These are phyloP conservation scores for Hypoxylon sp. DNA, from an alignment of 2,329 filamentous ascomycete species.

Conservation along the genomic window DNA sequence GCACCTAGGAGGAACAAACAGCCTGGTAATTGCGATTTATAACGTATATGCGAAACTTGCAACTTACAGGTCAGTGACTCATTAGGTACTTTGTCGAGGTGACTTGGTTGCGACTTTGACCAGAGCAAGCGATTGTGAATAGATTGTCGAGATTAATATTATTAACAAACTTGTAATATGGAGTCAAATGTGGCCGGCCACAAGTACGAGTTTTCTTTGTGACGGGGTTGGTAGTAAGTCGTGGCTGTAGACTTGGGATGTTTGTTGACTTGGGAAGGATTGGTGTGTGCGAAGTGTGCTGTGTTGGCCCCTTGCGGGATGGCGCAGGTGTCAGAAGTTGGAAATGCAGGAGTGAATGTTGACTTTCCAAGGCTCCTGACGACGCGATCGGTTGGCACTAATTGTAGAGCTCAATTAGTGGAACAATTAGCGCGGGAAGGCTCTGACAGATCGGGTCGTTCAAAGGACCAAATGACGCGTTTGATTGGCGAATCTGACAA, in stretches of 20 bases:
- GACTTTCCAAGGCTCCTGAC: conserved; percentile 40
- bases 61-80: conserved; percentile 46
- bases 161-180: conserved; percentile 40
- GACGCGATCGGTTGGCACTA: conserved; percentile 35
- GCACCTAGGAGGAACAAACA: background rate
- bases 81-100: conserved; percentile 32
- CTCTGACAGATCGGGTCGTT: conserved; percentile 33
- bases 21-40: background rate
- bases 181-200: conserved; percentile 54
- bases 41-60: background rate
- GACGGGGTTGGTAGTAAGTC: conserved; percentile 38
- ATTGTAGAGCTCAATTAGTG: conserved; percentile 35
- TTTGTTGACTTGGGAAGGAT: conserved; percentile 41
- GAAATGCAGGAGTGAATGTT: conserved; percentile 39
- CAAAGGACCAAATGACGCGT: conserved; percentile 33
- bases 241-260: conserved; percentile 26
- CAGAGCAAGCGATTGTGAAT: conserved; percentile 18
- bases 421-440: conserved; percentile 34
- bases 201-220: conserved; percentile 46
- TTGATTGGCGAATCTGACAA: conserved; percentile 42
- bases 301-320: conserved; percentile 31
- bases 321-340: conserved; percentile 40
- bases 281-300: conserved; percentile 17
- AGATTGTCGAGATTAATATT: conserved; percentile 45
- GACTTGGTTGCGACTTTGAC: conserved; percentile 9